phyloP scores from a whole-genome alignment of 306 rosid genomes.

The Elaeagnus macrophylla region DNA sequence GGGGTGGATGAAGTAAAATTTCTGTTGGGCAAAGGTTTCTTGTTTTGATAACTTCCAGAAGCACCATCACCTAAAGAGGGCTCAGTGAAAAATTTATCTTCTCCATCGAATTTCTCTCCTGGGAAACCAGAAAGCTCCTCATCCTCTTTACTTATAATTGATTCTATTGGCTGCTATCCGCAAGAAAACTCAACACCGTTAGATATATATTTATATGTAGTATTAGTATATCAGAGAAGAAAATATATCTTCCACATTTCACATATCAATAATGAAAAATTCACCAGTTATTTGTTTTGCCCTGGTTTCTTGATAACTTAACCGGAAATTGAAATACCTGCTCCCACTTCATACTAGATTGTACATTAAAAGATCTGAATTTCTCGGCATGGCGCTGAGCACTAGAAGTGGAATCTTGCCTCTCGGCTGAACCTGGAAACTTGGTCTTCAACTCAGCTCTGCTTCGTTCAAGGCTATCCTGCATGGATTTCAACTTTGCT shows the following conservation, averaged over 20 bases:
- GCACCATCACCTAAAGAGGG: constrained; percentile 35
- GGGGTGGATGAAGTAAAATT: constrained; percentile 48
- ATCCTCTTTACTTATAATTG: constrained; percentile 63
- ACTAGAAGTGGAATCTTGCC: constrained; percentile 44
- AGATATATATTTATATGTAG: constrained; percentile 12
- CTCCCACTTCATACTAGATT: constrained; percentile 49
- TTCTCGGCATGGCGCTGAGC: constrained; percentile 58
- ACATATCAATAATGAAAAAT: constrained; percentile 4
- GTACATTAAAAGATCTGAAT: constrained; percentile 51
- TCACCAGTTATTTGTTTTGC: constrained; percentile 11
- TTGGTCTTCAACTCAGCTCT: constrained; percentile 74
- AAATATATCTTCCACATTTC: constrained; percentile 5
- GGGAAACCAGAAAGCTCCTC: constrained; percentile 58
- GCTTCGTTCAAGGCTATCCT: constrained; percentile 80
- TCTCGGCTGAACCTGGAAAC: constrained; percentile 58
- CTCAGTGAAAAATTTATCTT: constrained; percentile 30
- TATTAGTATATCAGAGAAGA: constrained; percentile 8
- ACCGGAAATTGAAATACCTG: constrained; percentile 49
- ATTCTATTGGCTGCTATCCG: constrained; percentile 60
- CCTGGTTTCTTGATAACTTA: constrained; percentile 19
- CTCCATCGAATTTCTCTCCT: constrained; percentile 46
- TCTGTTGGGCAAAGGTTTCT: constrained; percentile 46
- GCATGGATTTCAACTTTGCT: constrained; percentile 93
- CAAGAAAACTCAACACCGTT: constrained; percentile 20
- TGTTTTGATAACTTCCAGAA: constrained; percentile 44